Evolutionary conservation across 140 eudicot species (phyloP), one percentile per base, ranked within the genome.

Genomic region (Bidens hawaiensis): DNA sequence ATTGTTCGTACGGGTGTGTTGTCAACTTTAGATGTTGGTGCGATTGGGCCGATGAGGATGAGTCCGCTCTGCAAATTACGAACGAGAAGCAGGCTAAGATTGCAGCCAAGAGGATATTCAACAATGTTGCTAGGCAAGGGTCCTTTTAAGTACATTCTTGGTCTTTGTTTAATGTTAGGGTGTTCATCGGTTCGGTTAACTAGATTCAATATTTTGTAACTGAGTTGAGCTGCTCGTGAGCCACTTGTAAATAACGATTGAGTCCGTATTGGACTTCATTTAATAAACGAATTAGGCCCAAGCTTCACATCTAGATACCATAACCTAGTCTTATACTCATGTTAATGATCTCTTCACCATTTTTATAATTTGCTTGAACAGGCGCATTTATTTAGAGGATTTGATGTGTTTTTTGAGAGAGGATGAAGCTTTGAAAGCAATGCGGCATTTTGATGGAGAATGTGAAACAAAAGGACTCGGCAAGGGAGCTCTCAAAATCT

Each of bases 91-190:
- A 89, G 72, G 97, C 97, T 0, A 89, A 85, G 70, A 60, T 72
- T 73, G 97, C 97, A n/a, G 97, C 97, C 56, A 89, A 85, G 83
- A 82, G 69, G 62, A 89, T 89, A 54, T 89, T 85, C 36, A 3
- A 5, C 60, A 85, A 89, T 74, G 97, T 89, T 9, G 95, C 95
- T 38, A 84, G 76, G 67, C 88, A 66, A 18, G 97, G 91, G 34
- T 79, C 94, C 33, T n/a, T n/a, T n/a, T n/a, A 87, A 78, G 97
- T 90, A 75, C 76, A 76, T 64, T 50, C 15, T 60, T 23, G 16
- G 26, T 26, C 36, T 18, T 60, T 25, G 17, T 25, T 22, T 60
- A 1, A 17, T 60, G 17, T n/a, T n/a, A n/a, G n/a, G n/a, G n/a
- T n/a, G n/a, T n/a, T n/a, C n/a, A n/a, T n/a, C n/a, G n/a, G n/a